Evolutionary conservation across 2,329 filamentous ascomycete genomes (phyloP).

Genomic region (Basipetospora chlamydospora): DNA sequence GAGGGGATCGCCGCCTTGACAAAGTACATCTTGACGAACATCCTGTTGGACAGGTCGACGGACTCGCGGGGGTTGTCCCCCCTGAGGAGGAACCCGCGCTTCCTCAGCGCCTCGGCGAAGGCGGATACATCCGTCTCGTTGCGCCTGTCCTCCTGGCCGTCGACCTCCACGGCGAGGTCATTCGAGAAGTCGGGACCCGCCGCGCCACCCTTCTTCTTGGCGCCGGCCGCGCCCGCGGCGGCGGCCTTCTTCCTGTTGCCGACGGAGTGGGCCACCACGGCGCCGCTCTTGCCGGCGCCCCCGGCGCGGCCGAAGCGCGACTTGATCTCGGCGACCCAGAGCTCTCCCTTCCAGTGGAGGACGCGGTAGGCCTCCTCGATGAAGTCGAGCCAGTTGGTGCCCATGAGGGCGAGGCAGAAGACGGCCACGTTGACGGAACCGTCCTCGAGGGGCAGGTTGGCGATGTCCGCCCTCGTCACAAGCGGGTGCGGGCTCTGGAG

Average conservation of each 20-base stretch:
- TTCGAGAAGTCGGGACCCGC: constrained; percentile 32
- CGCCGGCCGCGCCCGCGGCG: constrained; percentile 28
- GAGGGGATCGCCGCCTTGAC: constrained; percentile 64
- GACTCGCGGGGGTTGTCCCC: constrained; percentile 37
- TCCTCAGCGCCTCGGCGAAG: constrained; percentile 70
- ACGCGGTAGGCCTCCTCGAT: constrained; percentile 91
- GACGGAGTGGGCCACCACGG: constrained; percentile 52
- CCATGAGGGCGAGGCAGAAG: constrained; percentile 96
- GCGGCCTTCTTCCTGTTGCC: constrained; percentile 46
- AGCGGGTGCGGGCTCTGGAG: constrained; percentile 62
- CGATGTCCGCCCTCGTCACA: constrained; percentile 81
- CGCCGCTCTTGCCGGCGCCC: constrained; percentile 11
- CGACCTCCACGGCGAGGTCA: constrained; percentile 54
- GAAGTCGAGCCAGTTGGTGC: constrained; percentile 95
- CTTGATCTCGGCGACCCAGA: constrained; percentile 97
- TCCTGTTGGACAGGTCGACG: constrained; percentile 79
- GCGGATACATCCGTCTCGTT: constrained; percentile 74
- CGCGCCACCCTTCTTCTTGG: constrained; percentile 30
- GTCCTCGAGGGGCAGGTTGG: constrained; percentile 61
- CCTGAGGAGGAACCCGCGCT: constrained; percentile 74
- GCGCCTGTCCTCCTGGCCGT: constrained; percentile 47
- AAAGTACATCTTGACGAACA: constrained; percentile 98
- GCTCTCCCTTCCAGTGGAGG: constrained; percentile 83
- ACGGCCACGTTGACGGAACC: constrained; percentile 73
- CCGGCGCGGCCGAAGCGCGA: constrained; percentile 56